These are phyloP conservation scores for Mrakia gelida DNA, from an alignment of 768 basidiomycete genomes.

Conservation along the genomic window DNA sequence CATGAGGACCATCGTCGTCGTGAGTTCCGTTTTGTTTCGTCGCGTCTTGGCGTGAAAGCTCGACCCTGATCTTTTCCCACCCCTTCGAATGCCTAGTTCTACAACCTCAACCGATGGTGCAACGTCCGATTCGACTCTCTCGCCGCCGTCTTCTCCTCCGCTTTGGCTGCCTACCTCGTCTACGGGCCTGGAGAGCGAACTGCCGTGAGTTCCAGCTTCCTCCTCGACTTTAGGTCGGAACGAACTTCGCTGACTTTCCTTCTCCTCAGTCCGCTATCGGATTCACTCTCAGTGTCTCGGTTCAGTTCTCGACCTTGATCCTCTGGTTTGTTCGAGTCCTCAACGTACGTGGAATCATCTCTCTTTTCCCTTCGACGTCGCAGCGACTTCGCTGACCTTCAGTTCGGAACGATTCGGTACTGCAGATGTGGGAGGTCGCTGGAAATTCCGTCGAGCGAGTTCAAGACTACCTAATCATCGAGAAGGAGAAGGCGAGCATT, in stretches of 20 bases:
- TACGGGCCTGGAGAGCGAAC: constrained; percentile 45
- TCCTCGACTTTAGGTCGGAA: no score
- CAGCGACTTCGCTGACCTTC: not conserved
- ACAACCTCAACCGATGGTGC: constrained; percentile 48
- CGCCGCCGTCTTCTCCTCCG: constrained; percentile 55
- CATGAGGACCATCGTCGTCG: constrained; percentile 29
- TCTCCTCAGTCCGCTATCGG: constrained; percentile 38
- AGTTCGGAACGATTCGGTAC: not conserved
- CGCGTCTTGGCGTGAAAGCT: not conserved
- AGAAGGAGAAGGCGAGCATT: constrained; percentile 53
- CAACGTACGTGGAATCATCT: constrained; percentile 39
- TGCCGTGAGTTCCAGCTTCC: constrained; percentile 22
- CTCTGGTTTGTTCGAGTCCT: constrained; percentile 42
- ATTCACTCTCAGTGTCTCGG: constrained; percentile 44
- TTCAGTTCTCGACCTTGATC: constrained; percentile 42
- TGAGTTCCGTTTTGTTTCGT: not conserved
- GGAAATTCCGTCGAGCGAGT: constrained; percentile 44
- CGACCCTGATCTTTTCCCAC: not conserved
- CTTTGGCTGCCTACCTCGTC: constrained; percentile 57
- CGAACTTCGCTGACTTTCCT: no score
- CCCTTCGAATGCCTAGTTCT: no score
- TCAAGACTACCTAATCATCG: constrained; percentile 56
- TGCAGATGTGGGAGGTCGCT: constrained; percentile 35
- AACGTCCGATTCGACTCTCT: constrained; percentile 58
- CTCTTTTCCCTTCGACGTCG: not conserved